Percentiles rank a stretch among this genome's conserved stretches.
Conservation (phyloP, 106 monocot species). For the Dendrobium chrysotoxum region DNA sequence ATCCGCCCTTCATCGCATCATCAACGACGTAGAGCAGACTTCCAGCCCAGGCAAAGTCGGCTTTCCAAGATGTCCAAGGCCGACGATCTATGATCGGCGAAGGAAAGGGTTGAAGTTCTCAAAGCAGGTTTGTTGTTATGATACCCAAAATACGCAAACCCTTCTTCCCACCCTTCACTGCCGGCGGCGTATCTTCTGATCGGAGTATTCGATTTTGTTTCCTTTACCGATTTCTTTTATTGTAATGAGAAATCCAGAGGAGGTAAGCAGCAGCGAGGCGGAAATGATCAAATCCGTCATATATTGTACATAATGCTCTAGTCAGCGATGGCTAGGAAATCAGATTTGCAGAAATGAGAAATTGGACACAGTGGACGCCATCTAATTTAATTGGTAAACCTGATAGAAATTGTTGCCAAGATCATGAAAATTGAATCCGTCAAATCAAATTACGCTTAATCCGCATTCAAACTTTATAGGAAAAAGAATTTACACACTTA, state of each 20-base stretch:
- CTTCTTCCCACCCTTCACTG: not conserved
- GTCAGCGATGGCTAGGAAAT: not conserved
- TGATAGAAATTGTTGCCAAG: too few species aligned
- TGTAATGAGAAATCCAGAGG: not conserved
- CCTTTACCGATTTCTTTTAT: not conserved
- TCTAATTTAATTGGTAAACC: too few species aligned
- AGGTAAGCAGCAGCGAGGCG: not conserved
- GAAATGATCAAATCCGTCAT: not conserved
- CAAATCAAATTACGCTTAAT: too few species aligned
- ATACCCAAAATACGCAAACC: not conserved
- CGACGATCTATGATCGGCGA: constrained; percentile 1
- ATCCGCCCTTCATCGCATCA: constrained; percentile 15
- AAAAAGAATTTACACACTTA: too few species aligned
- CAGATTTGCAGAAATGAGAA: not conserved
- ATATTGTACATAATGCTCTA: not conserved
- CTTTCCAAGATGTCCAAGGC: constrained; percentile 10
- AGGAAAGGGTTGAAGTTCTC: not conserved
- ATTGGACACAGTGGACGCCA: not conserved
- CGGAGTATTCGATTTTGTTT: not conserved
- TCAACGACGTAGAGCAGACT: constrained; percentile 3
- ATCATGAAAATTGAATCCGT: too few species aligned
- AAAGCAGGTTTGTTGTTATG: not conserved
- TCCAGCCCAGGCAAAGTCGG: constrained; percentile 9
- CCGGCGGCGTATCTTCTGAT: not conserved
- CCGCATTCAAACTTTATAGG: too few species aligned